Base-by-base conservation (phyloP, 495 filamentous ascomycete genomes). In the Penicillium simplicissimum region DNA sequence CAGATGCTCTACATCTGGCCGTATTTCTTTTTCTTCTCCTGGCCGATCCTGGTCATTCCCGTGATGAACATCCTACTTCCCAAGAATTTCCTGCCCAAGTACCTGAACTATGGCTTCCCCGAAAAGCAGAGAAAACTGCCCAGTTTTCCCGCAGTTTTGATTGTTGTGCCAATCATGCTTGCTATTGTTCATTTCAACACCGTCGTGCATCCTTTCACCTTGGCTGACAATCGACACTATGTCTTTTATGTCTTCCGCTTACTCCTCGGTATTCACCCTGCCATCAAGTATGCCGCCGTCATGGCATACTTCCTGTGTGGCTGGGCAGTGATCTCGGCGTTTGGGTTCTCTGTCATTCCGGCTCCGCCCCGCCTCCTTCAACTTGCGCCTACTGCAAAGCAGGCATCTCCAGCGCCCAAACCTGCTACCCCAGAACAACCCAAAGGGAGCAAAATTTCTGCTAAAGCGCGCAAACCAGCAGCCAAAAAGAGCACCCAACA, bases 1-100 rank as follows among this genome's bases (percentile, higher is more conserved):
- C 95, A 98, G 72, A 89, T 98, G 85, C 87, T 97, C 36, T 98
- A 98, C 72, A 86, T 98, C 67, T 94, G 92, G 88, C 88, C 92
- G 1, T 91, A 95, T 70, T 84, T 95, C 35, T 70, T 81, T 36
- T 96, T 97, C 80, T 97, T 96, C 80, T 97, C 94, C 1, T 85
- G 85, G 55, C 94, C 95, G 1, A 77, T 97, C 13, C 68, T 94
- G 8, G 59, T 88, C 17, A 80, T 85, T 1, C 84, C 83, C 6
- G 52, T 83, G 56, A 62, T 80, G 52, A 77, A 80, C 28, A 60
- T 78, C 38, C 57, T 75, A 25, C 61, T 82, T 3, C 77, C 79
- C 2, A 68, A 60, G 25, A 54, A 51, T 8, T 60, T 67, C n/a
- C 63, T 82, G 14, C 75, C 81, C 0, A 74, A 73, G 55, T 72